Evolutionary conservation across 495 filamentous ascomycete species (phyloP).

Genomic region (Entonaema liquescens): DNA sequence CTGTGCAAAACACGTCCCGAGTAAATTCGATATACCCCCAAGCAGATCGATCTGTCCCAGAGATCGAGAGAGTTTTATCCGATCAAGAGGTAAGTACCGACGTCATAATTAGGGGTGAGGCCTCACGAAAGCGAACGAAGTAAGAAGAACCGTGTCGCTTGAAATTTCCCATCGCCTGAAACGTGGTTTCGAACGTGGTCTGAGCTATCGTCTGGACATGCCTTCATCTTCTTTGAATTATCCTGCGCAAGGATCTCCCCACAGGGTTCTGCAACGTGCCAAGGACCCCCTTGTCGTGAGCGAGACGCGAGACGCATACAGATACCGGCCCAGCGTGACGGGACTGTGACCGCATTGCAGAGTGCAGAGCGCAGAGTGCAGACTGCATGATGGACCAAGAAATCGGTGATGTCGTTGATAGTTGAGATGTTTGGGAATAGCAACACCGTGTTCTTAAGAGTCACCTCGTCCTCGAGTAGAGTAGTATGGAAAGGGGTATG

Average conservation of each 20-base stretch:
- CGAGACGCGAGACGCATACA: constrained; percentile 3
- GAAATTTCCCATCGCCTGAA: constrained; percentile 33
- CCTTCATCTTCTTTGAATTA: constrained; percentile 16
- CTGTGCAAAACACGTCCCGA: constrained; percentile 5
- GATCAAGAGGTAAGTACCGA: constrained; percentile 11
- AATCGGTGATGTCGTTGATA: constrained; percentile 8
- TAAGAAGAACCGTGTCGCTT: constrained; percentile 15
- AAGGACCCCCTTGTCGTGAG: constrained; percentile 23
- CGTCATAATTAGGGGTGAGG: constrained; percentile 29
- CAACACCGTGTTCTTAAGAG: constrained; percentile 7
- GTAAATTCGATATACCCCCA: constrained; percentile 1
- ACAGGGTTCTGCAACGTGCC: constrained; percentile 37
- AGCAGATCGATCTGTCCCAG: constrained; percentile 19
- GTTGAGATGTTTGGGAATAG: constrained; percentile 15
- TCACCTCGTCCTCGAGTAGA: not conserved
- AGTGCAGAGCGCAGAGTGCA: not conserved
- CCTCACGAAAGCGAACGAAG: constrained; percentile 9
- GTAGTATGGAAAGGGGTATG: not conserved
- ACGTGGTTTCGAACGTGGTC: constrained; percentile 27
- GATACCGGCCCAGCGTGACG: constrained; percentile 13
- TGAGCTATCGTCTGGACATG: constrained; percentile 33
- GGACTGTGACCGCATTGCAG: constrained; percentile 22
- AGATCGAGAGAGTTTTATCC: constrained; percentile 34
- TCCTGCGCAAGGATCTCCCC: constrained; percentile 17
- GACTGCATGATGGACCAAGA: constrained; percentile 28